phyloP scores from a whole-genome alignment of 2,329 filamentous ascomycete species.

The Dactylellina parvicollis region DNA sequence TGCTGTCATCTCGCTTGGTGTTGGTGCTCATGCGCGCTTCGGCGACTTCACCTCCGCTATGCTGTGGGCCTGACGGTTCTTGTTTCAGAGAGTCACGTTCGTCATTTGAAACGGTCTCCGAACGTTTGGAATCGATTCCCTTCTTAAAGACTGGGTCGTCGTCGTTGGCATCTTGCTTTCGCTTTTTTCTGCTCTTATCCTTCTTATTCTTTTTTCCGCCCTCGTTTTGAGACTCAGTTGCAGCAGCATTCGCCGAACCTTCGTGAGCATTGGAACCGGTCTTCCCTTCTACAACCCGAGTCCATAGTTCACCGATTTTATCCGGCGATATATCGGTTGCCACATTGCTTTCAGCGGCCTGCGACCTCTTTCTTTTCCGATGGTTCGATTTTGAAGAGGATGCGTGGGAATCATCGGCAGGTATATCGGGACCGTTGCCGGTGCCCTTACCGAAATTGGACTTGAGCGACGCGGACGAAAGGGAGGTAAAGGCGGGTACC shows the following conservation, averaged over 20 bases:
- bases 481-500: conserved; percentile 61
- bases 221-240: conserved; percentile 56
- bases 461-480: conserved; percentile 63
- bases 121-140: conserved; percentile 41
- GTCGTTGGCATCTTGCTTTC: conserved; percentile 26
- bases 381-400: conserved; percentile 68
- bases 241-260: neutral
- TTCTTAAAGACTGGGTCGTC: conserved; percentile 33
- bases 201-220: conserved; percentile 59
- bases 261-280: conserved; percentile 58
- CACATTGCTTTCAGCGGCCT: conserved; percentile 57
- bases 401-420: conserved; percentile 67
- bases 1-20: conserved; percentile 39
- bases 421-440: conserved; percentile 60
- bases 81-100: conserved; percentile 23
- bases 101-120: conserved; percentile 36
- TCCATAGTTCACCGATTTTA: conserved; percentile 82
- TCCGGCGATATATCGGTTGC: conserved; percentile 69
- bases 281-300: conserved; percentile 78
- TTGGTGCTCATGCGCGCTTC: conserved; percentile 30
- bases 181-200: conserved; percentile 55
- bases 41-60: conserved; percentile 22
- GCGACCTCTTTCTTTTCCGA: conserved; percentile 65
- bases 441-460: conserved; percentile 61
- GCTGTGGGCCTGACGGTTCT: conserved; percentile 20